Base-by-base conservation (phyloP, 176 grass and related monocot genomes). In the Pontederia paniculata region DNA sequence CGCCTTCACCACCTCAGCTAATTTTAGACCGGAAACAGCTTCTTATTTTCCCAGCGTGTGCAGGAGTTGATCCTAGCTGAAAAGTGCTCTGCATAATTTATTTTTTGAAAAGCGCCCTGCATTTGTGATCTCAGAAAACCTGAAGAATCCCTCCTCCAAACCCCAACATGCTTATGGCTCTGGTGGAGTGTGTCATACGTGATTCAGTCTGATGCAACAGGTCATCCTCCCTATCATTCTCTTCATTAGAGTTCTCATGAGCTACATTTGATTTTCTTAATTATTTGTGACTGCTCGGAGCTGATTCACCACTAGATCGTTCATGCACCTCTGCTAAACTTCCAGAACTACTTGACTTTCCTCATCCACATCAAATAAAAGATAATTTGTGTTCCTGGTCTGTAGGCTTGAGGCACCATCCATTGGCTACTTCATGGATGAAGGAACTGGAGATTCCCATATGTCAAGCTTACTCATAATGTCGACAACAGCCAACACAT, bases 1-100 rank as follows among this genome's bases (percentile, higher is more conserved):
- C 25, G 1, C 1, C 5, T 31, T 31, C 25, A 31, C n/a, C n/a
- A 2, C 25, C 25, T 5, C 25, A 89, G 86, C 79, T 89, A 83
- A 70, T 81, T 97, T 59, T 90, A 97, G 48, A 77, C 80, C 89
- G 80, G 71, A 97, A 97, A 57, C 81, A 75, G 12, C 82, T n/a
- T n/a, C n/a, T n/a, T n/a, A n/a, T 74, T 60, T 74, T 87, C 67
- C 82, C 82, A 68, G 41, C 18, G 59, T 89, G 77, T 65, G 74
- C 55, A 59, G 82, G 79, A 28, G 91, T 96, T 1, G 74, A 96
- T 14, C 91, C 91, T 53, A 74, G 77, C 72, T 96, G 91, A 74
- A 96, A 96, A 43, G n/a, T n/a, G n/a, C n/a, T n/a, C n/a, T n/a
- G n/a, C n/a, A n/a, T n/a, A n/a, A n/a, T n/a, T n/a, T n/a, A n/a